A percentile compares a stretch with the other conserved stretches of the same genome.
Conservation (phyloP, 2,329 filamentous ascomycete genomes). For the Beauveria australis region DNA sequence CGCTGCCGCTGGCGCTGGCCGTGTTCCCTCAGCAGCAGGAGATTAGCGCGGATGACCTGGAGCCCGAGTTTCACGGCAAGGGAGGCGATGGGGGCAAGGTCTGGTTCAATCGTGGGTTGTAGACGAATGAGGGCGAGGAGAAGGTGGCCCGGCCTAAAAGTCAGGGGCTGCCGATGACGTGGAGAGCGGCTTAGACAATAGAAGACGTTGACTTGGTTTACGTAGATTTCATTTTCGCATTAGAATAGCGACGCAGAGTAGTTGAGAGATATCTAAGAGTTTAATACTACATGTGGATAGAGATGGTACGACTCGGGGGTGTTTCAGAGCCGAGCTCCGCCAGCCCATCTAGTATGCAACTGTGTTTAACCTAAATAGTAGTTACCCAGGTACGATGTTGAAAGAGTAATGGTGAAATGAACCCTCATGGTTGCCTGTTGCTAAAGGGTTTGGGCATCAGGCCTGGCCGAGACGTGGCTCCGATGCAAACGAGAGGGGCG, state of each 20-base stretch:
- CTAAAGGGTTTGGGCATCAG: background rate
- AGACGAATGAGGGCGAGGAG: slow-evolving; percentile 16
- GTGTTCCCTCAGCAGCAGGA: slow-evolving; percentile 89
- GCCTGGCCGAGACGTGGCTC: background rate
- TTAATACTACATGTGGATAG: background rate
- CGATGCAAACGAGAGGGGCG: background rate
- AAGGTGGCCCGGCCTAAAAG: background rate
- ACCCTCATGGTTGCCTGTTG: background rate
- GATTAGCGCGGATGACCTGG: slow-evolving; percentile 65
- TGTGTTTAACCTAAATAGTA: no score
- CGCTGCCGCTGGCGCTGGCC: slow-evolving; percentile 79
- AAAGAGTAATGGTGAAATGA: background rate
- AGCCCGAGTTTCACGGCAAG: slow-evolving; percentile 76
- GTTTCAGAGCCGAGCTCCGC: no score
- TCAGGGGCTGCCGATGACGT: no score
- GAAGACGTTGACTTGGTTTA: background rate
- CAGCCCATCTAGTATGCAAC: background rate
- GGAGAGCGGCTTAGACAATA: background rate
- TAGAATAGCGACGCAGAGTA: background rate
- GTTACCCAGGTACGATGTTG: no score
- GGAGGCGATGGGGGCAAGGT: slow-evolving; percentile 76
- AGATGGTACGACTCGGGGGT: background rate
- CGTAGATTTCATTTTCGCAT: background rate
- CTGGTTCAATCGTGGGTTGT: slow-evolving; percentile 96
- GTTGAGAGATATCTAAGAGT: background rate